Percentiles rank a stretch among this genome's conserved stretches.
Evolutionary conservation across 768 basidiomycete species (phyloP).

Genomic region (Gloeopeniophorella convolvens): DNA sequence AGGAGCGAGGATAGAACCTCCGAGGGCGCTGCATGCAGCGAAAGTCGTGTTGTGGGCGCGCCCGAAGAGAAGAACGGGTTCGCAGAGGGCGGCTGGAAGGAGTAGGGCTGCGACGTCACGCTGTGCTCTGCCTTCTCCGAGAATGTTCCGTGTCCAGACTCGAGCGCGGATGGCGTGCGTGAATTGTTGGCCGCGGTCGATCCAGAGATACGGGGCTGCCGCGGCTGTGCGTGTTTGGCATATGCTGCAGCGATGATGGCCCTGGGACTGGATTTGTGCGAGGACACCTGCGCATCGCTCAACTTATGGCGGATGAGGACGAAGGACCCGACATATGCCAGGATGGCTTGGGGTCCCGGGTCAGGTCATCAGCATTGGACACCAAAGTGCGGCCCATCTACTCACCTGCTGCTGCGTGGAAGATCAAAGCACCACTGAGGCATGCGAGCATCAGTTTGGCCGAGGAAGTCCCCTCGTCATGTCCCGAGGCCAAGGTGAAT

Average conservation of each 20-base stretch:
- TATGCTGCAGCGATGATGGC: neutral
- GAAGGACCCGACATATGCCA: slow-evolving; percentile 15
- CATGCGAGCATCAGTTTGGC: slow-evolving; percentile 8
- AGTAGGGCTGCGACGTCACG: neutral
- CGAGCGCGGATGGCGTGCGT: slow-evolving; percentile 2
- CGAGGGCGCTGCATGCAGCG: neutral
- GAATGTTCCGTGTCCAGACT: slow-evolving; percentile 1
- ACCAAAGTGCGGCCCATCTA: neutral
- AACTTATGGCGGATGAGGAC: slow-evolving; percentile 16
- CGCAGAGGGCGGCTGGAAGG: neutral
- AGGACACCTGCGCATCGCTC: neutral
- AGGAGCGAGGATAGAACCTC: neutral
- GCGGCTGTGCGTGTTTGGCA: neutral
- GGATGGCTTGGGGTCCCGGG: slow-evolving; percentile 6
- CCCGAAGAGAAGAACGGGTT: neutral
- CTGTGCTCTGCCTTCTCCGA: neutral
- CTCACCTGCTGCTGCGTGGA: slow-evolving; percentile 20
- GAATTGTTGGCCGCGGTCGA: neutral
- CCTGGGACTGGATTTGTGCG: neutral
- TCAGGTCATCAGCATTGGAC: neutral
- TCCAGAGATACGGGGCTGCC: neutral
- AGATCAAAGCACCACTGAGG: slow-evolving; percentile 17
- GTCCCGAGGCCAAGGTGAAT: neutral
- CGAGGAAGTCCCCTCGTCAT: neutral
- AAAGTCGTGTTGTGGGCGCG: neutral